Conservation (phyloP, 495 filamentous ascomycete genomes). For the Tuber melanosporum region DNA sequence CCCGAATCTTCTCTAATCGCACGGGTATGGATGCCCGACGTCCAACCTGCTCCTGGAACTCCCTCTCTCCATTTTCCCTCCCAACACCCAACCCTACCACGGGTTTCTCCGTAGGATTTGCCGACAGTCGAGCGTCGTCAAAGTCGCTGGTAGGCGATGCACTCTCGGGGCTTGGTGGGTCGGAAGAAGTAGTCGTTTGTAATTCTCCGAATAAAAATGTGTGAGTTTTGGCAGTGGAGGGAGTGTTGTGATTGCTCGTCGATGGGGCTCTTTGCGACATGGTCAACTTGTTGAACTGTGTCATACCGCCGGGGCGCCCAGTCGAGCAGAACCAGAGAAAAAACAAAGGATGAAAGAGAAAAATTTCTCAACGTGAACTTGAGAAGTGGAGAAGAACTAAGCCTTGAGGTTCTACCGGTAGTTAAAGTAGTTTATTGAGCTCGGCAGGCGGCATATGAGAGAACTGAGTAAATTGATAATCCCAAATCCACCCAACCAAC, state of each 20-base stretch:
- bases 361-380: not conserved
- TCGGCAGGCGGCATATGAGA: not conserved
- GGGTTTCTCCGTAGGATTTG: not conserved
- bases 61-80: not conserved
- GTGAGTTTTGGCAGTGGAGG: not conserved
- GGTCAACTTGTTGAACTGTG: not conserved
- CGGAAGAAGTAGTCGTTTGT: not conserved
- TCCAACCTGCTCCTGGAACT: conserved; percentile 1
- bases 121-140: not conserved
- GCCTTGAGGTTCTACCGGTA: not conserved
- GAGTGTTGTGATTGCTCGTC: not conserved
- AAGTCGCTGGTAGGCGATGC: not conserved
- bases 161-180: not conserved
- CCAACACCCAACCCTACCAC: not conserved
- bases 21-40: conserved; percentile 32
- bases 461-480: not conserved
- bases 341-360: not conserved
- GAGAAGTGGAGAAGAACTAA: not conserved
- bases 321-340: not conserved
- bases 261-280: conserved; percentile 5
- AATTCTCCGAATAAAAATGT: not conserved
- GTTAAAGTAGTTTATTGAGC: not conserved
- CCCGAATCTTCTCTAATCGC: conserved; percentile 31
- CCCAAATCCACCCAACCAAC: not conserved
- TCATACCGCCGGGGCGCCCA: not conserved